A percentile compares a stretch with the other conserved stretches of the same genome.
phyloP scores from a whole-genome alignment of 108 stramenopile genomes.

The Bacterosira constricta region DNA sequence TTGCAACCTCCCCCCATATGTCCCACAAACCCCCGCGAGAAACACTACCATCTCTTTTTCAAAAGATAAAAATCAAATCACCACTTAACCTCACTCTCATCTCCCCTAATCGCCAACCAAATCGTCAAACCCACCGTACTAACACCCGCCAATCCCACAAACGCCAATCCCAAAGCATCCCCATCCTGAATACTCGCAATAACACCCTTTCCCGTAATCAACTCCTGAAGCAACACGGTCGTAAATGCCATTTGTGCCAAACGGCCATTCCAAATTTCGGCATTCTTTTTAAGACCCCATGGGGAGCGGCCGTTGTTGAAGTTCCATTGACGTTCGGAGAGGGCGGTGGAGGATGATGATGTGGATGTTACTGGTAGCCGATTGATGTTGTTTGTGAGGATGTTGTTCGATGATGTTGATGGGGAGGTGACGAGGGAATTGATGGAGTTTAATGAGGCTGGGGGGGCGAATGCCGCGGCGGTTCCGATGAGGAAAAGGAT shows the following conservation, averaged over 20 bases:
- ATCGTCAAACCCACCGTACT: slow-evolving; percentile 55
- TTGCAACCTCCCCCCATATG: neutral
- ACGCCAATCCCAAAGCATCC: slow-evolving; percentile 52
- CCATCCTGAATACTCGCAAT: slow-evolving; percentile 68
- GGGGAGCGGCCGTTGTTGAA: slow-evolving; percentile 88
- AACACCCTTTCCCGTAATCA: slow-evolving; percentile 71
- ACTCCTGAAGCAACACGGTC: slow-evolving; percentile 78
- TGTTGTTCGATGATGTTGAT: neutral
- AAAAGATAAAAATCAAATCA: neutral
- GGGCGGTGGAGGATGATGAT: slow-evolving; percentile 33
- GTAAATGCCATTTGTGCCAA: slow-evolving; percentile 89
- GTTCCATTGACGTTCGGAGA: slow-evolving; percentile 85
- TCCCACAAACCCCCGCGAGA: neutral
- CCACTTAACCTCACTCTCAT: slow-evolving; percentile 33
- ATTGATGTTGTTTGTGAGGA: too few species aligned
- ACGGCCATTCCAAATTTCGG: slow-evolving; percentile 93
- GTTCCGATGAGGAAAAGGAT: neutral
- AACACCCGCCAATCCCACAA: slow-evolving; percentile 41
- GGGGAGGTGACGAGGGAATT: neutral
- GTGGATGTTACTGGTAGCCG: too few species aligned
- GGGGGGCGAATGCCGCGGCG: neutral
- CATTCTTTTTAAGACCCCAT: slow-evolving; percentile 87
- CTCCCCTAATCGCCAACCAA: slow-evolving; percentile 67
- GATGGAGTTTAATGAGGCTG: neutral
- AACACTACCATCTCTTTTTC: neutral